Evolutionary conservation across 2,329 filamentous ascomycete genomes (phyloP), one percentile per base, ranked within the genome.

Genomic region (Xylariales sp.): DNA sequence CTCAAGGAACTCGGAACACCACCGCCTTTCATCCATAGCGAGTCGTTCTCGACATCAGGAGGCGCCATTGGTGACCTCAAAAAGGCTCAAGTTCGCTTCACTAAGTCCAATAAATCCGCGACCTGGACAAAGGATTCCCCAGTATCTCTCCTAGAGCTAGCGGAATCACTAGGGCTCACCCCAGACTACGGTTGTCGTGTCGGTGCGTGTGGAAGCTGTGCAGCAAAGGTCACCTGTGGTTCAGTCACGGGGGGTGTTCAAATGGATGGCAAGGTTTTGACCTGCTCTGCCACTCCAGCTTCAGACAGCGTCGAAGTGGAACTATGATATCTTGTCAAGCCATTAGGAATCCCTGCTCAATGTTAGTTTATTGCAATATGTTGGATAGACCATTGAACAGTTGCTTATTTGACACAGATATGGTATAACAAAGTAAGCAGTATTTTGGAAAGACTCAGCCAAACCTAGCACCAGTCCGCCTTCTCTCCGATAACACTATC

Each of bases 161-260:
- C 53, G 21, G 52, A 56, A 45, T 46, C 46, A 4, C 11, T 48
- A 34, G 50, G 53, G n/a, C 38, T 54, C 28, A 43, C 48, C 12
- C 52, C 53, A 2, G 53, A 56, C 31, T 49, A 48, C 31, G 52
- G 51, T 5, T 54, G 53, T 36, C 45, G 53, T 9, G 43, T 47
- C 15, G 52, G 52, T 8, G 44, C 48, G 4, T 54, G 51, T 25
- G 51, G 49, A 11, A 51, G 48, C 40, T 55, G 53, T 36, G 52
- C 48, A 8, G 43, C 47, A 10, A 47, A 40, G 44, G 37, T 56
- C 4, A 45, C 33, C 15, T 47, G 51, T 42, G 51, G 51, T 10
- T 38, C 40, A 16, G 52, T 55, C 4, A 44, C 48, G 4, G 50
- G 53, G 4, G 51, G 50, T 5, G 28, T 50, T 9, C 53, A 52